Evolutionary conservation across 2,329 filamentous ascomycete genomes (phyloP), one percentile per base, ranked within the genome.

Genomic region (Diplodia intermedia): DNA sequence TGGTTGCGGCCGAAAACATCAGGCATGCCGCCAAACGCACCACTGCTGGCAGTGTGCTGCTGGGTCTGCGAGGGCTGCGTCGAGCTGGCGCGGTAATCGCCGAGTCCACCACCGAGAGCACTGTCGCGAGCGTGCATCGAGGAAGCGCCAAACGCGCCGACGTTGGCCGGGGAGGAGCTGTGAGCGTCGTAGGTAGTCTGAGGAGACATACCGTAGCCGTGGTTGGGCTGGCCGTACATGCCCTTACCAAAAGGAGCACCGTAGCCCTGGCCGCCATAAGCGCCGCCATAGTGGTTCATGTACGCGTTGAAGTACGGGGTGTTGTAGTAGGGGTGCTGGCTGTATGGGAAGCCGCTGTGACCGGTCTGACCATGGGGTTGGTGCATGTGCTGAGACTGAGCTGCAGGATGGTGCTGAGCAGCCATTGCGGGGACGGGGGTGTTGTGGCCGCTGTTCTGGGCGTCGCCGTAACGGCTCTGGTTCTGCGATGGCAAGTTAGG

Each of bases 371-470:
- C 78, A 68, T 83, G 83, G 63, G 81, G 82, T 75, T 85, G 84
- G 73, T 86, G 84, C 71, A 81, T 77, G 47, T 79, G 77, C 69
- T 83, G 83, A 70, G 81, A 79, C 9, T 77, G 77, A 54, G 71
- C 73, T 61, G 81, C 82, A 66, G 81, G 80, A 71, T 87, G 86
- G 69, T 86, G 84, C 69, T 86, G 85, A 65, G 80, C 82, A 69
- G 85, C 85, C 69, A 87, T 79, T 50, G 90, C 85, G 33, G 94
- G 93, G 82, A 96, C 95, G 43, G 94, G 94, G 2, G 94, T 97
- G 74, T 91, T 94, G 79, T 95, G 91, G 54, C 93, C 94, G 77
- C 93, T 97, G 82, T 90, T 93, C 75, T 93, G 91, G 70, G 87
- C 86, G 67, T 97, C 93, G 70, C 88, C 86, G 75, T 90, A 90